phyloP scores from a whole-genome alignment of 495 filamentous ascomycete species.

The Baudoinia panamericana region DNA sequence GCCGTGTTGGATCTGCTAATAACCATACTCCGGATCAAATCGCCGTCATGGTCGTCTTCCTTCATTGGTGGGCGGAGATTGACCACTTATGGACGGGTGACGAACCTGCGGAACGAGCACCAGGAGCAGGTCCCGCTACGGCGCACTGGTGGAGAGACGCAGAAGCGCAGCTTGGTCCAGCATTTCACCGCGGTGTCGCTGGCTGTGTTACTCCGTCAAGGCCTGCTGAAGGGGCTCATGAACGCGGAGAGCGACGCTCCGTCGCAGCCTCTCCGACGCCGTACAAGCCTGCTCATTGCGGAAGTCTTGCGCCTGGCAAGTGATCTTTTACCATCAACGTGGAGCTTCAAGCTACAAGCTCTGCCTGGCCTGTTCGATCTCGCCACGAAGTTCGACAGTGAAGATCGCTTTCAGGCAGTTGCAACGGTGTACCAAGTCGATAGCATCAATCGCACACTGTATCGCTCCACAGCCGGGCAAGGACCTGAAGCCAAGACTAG shows the following conservation, averaged over 20 bases:
- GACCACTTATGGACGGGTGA: conserved; percentile 82
- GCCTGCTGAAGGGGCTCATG: conserved; percentile 55
- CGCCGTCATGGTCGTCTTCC: conserved; percentile 89
- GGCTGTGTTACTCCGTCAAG: conserved; percentile 71
- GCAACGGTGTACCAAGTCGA: conserved; percentile 93
- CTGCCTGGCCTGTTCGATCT: conserved; percentile 68
- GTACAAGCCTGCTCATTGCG: conserved; percentile 78
- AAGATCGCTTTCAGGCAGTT: conserved; percentile 65
- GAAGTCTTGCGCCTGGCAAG: conserved; percentile 83
- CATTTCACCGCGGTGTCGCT: conserved; percentile 88
- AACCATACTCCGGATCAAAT: conserved; percentile 82
- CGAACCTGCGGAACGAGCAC: conserved; percentile 60
- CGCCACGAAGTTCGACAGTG: conserved; percentile 54
- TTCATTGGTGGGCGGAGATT: conserved; percentile 85
- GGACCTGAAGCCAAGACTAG: conserved; percentile 25
- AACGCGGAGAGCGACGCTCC: conserved; percentile 55
- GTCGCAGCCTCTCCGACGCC: conserved; percentile 65
- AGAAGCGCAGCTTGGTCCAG: conserved; percentile 70
- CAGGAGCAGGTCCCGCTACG: conserved; percentile 34
- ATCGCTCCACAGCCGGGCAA: conserved; percentile 50
- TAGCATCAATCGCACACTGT: conserved; percentile 86
- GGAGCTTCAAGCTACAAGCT: conserved; percentile 70
- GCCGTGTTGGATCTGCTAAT: conserved; percentile 73
- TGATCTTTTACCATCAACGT: conserved; percentile 61
- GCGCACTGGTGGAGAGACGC: conserved; percentile 46